Base-by-base conservation (phyloP, 108 stramenopile genomes). In the Fragilaria radians region DNA sequence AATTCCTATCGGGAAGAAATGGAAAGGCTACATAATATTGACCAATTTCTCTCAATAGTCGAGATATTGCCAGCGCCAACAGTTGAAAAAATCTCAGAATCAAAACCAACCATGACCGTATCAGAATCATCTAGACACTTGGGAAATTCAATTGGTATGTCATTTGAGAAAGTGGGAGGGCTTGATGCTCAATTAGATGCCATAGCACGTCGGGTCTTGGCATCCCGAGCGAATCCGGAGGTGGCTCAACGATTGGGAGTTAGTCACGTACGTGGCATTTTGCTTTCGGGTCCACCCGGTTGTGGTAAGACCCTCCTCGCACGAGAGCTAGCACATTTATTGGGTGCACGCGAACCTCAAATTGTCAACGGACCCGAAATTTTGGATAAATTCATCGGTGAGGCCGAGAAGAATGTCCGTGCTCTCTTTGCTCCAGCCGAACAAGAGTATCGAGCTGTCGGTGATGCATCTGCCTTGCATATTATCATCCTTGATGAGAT, bases 401-500 rank as follows among this genome's bases (percentile, higher is more conserved):
- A 95, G 36, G 72, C 74, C 18, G 96, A 96, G 60, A 76, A 84
- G 36, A 63, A 93, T 0, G 89, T 98, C 3, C 90, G 98, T 27
- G 86, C 89, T 26, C 81, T 98, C 30, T 98, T 98, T 69, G 78
- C 67, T n/a, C 95, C 94, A 58, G 96, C 98, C 2, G 92, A 94
- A 71, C 91, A 82, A 14, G 94, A 97, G 59, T 58, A 89, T 29
- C 64, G 58, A 24, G 72, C 77, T 54, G 70, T 67, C 23, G 80
- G 96, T 48, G 73, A 94, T 81, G 18, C 91, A 31, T 73, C 72
- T 71, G 36, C 36, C 7, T 79, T 99, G 34, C 99, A 99, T 61
- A 97, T 98, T 75, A 82, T 99, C 59, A 99, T 99, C 64, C 89
- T 99, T 67, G 99, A 99, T 64, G 99, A 99, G 70, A 97, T 99